These are phyloP conservation scores for Carex arenaria DNA, from an alignment of 202 grass and related monocot genomes.

Conservation along the genomic window DNA sequence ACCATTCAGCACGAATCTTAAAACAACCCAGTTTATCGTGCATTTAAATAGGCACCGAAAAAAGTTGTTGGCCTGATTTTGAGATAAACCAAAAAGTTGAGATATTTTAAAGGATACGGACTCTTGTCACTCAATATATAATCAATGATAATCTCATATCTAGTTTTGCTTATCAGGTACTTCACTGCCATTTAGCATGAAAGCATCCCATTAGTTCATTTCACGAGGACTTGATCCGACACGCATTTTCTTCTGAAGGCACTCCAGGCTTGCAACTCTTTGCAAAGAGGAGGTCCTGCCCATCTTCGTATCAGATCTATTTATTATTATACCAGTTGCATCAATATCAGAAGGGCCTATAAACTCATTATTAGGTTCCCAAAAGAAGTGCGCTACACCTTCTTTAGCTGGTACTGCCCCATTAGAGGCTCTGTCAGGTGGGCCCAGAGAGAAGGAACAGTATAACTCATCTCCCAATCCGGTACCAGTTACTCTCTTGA, in stretches of 20 bases:
- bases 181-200: conserved; percentile 18
- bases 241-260: conserved; percentile 59
- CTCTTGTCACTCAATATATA: not conserved
- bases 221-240: conserved; percentile 23
- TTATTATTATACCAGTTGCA: not conserved
- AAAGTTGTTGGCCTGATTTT: too few species aligned
- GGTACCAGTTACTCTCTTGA: conserved; percentile 61
- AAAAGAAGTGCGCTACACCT: conserved; percentile 7
- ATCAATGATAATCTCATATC: not conserved
- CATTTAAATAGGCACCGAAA: too few species aligned
- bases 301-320: conserved; percentile 17
- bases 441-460: conserved; percentile 24
- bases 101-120: too few species aligned
- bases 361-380: not conserved
- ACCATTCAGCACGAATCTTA: too few species aligned
- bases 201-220: conserved; percentile 5
- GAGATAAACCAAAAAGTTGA: too few species aligned
- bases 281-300: conserved; percentile 21
- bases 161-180: not conserved
- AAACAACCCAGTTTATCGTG: too few species aligned
- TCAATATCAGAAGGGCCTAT: not conserved
- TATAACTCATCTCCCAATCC: conserved; percentile 27
- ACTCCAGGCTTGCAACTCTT: conserved; percentile 61
- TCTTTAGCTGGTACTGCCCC: conserved; percentile 25
- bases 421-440: conserved; percentile 36